Conservation (phyloP, 345 rosid genomes). For the Gossypioides kirkii region DNA sequence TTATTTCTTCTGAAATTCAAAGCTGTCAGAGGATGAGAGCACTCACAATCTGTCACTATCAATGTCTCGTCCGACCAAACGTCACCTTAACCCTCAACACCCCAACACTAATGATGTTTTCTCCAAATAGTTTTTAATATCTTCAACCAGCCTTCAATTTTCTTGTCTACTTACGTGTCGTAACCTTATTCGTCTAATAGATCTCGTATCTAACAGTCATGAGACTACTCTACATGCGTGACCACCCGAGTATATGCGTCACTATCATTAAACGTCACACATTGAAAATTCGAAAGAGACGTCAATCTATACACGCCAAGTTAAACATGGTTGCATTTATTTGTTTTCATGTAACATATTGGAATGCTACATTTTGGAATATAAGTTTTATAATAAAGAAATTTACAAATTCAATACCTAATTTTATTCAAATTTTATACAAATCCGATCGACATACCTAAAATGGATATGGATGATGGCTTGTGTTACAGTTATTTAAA, state of each 20-base stretch:
- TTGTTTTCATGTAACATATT: no score
- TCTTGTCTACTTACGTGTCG: slow-evolving; percentile 11
- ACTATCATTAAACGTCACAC: slow-evolving; percentile 9
- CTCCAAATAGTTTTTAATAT: slow-evolving; percentile 7
- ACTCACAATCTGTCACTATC: slow-evolving; percentile 16
- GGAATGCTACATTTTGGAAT: no score
- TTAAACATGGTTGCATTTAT: neutral
- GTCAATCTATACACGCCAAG: slow-evolving; percentile 10
- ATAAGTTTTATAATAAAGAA: no score
- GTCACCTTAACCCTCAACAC: slow-evolving; percentile 24
- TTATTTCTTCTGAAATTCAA: neutral
- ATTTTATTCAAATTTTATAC: no score
- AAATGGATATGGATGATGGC: no score
- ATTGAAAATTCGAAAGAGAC: neutral
- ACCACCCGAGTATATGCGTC: slow-evolving; percentile 28
- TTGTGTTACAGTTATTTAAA: no score
- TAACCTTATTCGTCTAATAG: neutral
- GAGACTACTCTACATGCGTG: slow-evolving; percentile 22
- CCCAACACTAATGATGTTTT: neutral
- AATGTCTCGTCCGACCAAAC: slow-evolving; percentile 29
- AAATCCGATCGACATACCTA: no score
- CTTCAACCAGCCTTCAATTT: neutral
- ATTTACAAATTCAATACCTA: no score
- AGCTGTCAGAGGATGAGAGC: slow-evolving; percentile 17
- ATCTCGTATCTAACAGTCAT: slow-evolving; percentile 21